Evolutionary conservation across 2,329 filamentous ascomycete genomes (phyloP).

Genomic region (Pseudovirgaria hyperparasitica): DNA sequence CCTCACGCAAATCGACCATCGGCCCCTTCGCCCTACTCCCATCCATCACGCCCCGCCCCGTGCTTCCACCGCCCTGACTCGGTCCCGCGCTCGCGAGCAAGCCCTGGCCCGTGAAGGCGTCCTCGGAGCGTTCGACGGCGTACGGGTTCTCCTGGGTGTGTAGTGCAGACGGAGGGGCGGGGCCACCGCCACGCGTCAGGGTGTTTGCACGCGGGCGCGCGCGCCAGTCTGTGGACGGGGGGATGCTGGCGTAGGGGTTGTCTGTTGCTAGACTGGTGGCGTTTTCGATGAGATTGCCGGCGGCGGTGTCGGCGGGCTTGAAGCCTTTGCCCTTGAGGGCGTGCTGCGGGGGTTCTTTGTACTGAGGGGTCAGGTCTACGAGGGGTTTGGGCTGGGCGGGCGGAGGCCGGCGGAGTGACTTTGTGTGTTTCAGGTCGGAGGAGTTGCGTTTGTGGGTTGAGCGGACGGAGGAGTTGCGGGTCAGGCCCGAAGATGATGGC

Average conservation of each 20-base stretch:
- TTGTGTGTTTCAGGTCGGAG: slow-evolving; percentile 30
- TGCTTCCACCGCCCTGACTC: slow-evolving; percentile 23
- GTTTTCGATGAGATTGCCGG: slow-evolving; percentile 31
- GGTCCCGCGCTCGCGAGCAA: slow-evolving; percentile 28
- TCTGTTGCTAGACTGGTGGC: slow-evolving; percentile 32
- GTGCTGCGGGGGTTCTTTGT: slow-evolving; percentile 50
- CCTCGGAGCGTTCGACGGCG: slow-evolving; percentile 16
- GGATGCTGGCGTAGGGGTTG: slow-evolving; percentile 25
- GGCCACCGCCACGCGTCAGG: slow-evolving; percentile 16
- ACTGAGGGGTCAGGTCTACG: slow-evolving; percentile 53
- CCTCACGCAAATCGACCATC: slow-evolving; percentile 30
- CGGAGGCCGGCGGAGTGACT: slow-evolving; percentile 25
- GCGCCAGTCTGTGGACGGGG: slow-evolving; percentile 32
- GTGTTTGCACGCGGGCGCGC: slow-evolving; percentile 22
- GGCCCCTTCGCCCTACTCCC: slow-evolving; percentile 31
- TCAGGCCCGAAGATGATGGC: slow-evolving; percentile 9
- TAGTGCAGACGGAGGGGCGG: slow-evolving; percentile 19
- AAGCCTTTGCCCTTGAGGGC: slow-evolving; percentile 40
- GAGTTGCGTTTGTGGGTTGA: slow-evolving; percentile 19
- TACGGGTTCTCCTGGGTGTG: slow-evolving; percentile 22
- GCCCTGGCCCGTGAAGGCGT: slow-evolving; percentile 33
- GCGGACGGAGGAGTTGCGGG: slow-evolving; percentile 18
- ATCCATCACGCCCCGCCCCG: slow-evolving; percentile 33
- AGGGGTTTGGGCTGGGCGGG: slow-evolving; percentile 44
- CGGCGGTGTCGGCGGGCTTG: slow-evolving; percentile 17